Conservation (phyloP, 768 basidiomycete species). For the Nidula microcarpa region DNA sequence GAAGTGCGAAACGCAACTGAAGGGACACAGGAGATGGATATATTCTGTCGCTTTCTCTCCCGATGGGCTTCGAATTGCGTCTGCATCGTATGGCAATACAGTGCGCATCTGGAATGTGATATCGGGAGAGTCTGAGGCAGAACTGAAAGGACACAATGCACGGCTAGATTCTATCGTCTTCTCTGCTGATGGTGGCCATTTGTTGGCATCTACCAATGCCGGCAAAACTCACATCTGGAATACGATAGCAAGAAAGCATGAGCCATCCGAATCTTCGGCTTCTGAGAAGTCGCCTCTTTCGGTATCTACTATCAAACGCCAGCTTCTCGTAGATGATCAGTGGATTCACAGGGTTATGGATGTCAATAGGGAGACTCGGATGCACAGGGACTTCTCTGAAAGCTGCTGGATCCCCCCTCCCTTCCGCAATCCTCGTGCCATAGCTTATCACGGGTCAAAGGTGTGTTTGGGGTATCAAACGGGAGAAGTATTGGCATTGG, state of each 20-base stretch:
- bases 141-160: neutral
- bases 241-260: neutral
- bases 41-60: neutral
- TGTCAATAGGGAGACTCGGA: too few relatives aligned
- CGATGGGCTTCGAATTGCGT: neutral
- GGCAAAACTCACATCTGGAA: neutral
- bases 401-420: too few relatives aligned
- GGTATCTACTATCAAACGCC: too few relatives aligned
- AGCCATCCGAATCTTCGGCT: neutral
- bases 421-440: too few relatives aligned
- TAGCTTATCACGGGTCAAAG: too few relatives aligned
- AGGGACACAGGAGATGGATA: neutral
- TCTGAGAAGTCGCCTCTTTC: too few relatives aligned
- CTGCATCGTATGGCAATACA: neutral
- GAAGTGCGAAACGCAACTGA: neutral
- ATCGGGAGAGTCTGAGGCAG: neutral
- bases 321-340: too few relatives aligned
- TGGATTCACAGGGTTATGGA: too few relatives aligned
- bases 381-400: too few relatives aligned
- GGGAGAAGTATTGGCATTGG: too few relatives aligned
- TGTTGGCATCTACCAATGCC: neutral
- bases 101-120: neutral
- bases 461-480: too few relatives aligned
- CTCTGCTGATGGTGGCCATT: neutral
- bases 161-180: neutral